Conservation (phyloP, 1,284 basidiomycete genomes). For the Cryptococcus hybrid region DNA sequence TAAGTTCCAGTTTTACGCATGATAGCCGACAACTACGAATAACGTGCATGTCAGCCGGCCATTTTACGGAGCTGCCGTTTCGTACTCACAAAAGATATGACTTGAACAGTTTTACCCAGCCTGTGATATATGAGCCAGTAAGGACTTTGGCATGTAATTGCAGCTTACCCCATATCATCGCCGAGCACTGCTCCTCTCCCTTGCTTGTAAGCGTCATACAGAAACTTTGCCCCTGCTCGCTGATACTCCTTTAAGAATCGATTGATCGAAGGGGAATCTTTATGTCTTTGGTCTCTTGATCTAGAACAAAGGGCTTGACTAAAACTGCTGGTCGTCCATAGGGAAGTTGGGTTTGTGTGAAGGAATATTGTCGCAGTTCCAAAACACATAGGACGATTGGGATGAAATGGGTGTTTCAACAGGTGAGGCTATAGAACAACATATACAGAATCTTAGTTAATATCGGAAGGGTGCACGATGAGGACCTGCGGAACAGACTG, state of each 20-base stretch:
- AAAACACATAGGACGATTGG: too few species aligned
- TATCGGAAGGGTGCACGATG: too few species aligned
- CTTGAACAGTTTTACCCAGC: conserved; percentile 52
- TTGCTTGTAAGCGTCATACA: conserved; percentile 50
- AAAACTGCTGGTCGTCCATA: conserved; percentile 8
- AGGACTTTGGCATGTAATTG: background rate
- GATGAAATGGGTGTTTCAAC: too few species aligned
- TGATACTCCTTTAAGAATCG: conserved; percentile 55
- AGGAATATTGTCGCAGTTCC: conserved; percentile 10
- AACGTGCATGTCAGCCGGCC: background rate
- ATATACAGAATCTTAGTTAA: too few species aligned
- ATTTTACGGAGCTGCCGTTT: background rate
- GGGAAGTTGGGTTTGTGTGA: conserved; percentile 25
- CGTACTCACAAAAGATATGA: conserved; percentile 41
- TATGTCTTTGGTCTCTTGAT: conserved; percentile 22
- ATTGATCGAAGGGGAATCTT: conserved; percentile 52
- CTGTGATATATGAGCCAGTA: conserved; percentile 7
- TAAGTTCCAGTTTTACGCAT: conserved; percentile 53
- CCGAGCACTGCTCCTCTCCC: conserved; percentile 52
- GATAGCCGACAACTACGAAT: conserved; percentile 50
- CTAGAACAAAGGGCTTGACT: conserved; percentile 27
- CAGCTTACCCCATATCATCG: conserved; percentile 55
- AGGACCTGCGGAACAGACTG: too few species aligned
- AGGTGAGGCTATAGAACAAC: too few species aligned
- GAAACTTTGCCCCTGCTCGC: conserved; percentile 51